Base-by-base conservation (phyloP, 371 early-diverging fungal species). In the Parasitella parasitica region DNA sequence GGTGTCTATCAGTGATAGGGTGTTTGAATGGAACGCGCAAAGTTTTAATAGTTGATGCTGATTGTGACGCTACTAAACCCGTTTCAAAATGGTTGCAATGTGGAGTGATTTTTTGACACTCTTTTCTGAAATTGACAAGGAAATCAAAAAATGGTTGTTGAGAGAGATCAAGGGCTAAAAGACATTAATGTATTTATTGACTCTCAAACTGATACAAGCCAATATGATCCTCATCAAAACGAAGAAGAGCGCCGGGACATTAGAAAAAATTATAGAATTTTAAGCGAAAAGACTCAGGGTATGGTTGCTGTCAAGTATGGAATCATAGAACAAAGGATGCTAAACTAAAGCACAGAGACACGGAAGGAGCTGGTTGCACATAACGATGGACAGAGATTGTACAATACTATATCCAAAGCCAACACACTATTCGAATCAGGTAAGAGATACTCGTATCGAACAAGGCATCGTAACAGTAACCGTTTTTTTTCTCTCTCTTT, bases 351-450 rank as follows among this genome's bases (percentile, higher is more conserved):
- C 4, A 22, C 46, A 81, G 81, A 77, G 56, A 67, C 73, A 24
- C 67, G 78, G n/a, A 78, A 83, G 36, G 85, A 87, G 32, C 74
- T 83, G 38, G 65, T 82, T 26, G 67, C 79, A 0, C 76, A 80
- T n/a, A 66, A 68, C 15, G 75, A 74, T 26, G 72, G 73, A 0
- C 41, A 27, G 1, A 50, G 38, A 6, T 22, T 63, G 18, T 52
- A 57, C n/a, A 15, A 27, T 13, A 16, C 15, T 50, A 89, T 22
- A 76, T 71, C 48, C 34, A 75, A 79, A 16, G 86, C 89, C 4
- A 89, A 91, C 55, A 66, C 56, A 7, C 69, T 91, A 4, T 87
- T 78, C 63, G 57, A 67, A 35, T 65, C 64, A 66, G 86, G 88
- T 81, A 73, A 28, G 26, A 22, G 15, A 22, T 34, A 20, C 43